Evolutionary conservation across 2,329 filamentous ascomycete genomes (phyloP), one percentile per base, ranked within the genome.

Genomic region (Malbranchea cinnamomea): DNA sequence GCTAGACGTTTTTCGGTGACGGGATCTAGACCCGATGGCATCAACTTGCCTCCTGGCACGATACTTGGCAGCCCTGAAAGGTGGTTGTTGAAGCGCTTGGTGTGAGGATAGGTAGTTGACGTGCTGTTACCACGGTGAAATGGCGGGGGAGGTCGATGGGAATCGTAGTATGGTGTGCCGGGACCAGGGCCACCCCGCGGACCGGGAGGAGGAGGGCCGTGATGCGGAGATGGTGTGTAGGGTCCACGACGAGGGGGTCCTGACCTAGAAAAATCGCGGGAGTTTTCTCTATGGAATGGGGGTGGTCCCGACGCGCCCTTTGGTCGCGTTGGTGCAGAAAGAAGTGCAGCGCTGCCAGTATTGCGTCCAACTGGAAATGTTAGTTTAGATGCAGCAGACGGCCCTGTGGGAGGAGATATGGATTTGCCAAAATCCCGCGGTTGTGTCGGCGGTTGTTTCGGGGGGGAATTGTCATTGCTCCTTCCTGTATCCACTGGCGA

Each of bases 291-390:
- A n/a, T n/a, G n/a, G n/a, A n/a, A n/a, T n/a, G n/a, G n/a, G 26
- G 12, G 47, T 44, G 49, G 47, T 30, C 41, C 46, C 18, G 47
- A 35, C 22, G 46, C 52, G 26, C 59, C 59, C 20, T 59, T 58
- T 25, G 62, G 61, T 9, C 59, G 52, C 6, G 59, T 62, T n/a
- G 61, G 61, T 14, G 59, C 60, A 17, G 56, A 54, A 8, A 62
- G 41, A n/a, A 62, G 36, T 17, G 57, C 54, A 23, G 53, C 41
- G 33, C 49, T 57, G 4, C 49, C 43, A 6, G 49, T 49, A 9
- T n/a, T n/a, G n/a, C n/a, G n/a, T n/a, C n/a, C 59, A 56, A 40
- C 39, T 49, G 21, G 55, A 52, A 8, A 51, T 42, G 6, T 41
- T 6, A 48, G 45, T 29, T 48, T 52, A 11, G 52, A 40, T 12